Evolutionary conservation across 169 alveolate genomes (phyloP), one percentile per base, ranked within the genome.

Genomic region (Plasmodium cynomolgi): DNA sequence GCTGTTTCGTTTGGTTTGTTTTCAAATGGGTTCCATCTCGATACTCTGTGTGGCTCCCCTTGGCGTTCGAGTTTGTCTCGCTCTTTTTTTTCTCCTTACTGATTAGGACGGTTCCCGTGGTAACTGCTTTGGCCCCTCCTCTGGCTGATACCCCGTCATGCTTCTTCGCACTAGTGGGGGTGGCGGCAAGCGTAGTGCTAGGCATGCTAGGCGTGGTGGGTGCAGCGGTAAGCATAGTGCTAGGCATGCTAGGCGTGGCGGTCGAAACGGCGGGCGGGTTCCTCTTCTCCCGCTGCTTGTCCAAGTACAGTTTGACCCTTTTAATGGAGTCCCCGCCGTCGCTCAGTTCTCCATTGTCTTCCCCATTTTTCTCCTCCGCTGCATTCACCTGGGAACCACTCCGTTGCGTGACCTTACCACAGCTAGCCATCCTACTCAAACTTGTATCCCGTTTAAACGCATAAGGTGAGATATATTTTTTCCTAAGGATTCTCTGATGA

Each of bases 381-480:
- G 11, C 26, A 62, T 68, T 20, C 37, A 9, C 37, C n/a, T 5
- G 15, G 17, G 41, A 68, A 68, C 1, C 77, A 15, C n/a, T 26
- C 31, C 50, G 29, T 54, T 86, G 26, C 15, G 44, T 26, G 5
- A 20, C 80, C 81, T 79, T 86, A 7, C 29, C 41, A 5, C 68
- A 23, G 20, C 17, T 44, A 9, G 20, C 31, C 20, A 23, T 58
- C 33, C 79, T 58, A 4, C 26, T 20, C 50, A 71, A 15, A 41
- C 56, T 15, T 33, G 13, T n/a, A 5, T 39, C 73, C 37, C 72
- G 62, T 88, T 79, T 80, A 20, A 56, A 80, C 20, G 86, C 90
- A 80, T 88, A 88, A 26, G 94, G 75, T 15, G 94, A 88, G 50
- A 82, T 56, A 44, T 88, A 88, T 23, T 88, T 88, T 41, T 88